Conservation (phyloP, 2,329 filamentous ascomycete genomes). For the Beauveria sp. region DNA sequence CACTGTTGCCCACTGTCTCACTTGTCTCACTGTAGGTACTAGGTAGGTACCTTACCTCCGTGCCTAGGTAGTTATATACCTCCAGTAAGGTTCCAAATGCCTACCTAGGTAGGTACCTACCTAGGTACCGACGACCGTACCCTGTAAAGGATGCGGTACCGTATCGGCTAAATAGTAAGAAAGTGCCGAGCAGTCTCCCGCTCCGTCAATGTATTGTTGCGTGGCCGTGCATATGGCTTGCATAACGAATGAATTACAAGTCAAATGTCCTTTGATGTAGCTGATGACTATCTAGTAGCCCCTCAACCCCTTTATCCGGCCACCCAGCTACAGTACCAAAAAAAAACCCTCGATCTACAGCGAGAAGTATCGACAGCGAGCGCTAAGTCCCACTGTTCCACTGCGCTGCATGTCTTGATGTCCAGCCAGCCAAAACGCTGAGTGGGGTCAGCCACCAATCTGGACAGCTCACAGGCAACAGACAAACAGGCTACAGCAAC, state of each 20-base stretch:
- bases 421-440: neutral
- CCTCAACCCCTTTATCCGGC: too few species aligned
- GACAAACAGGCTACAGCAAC: too few species aligned
- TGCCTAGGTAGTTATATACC: too few species aligned
- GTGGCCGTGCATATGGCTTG: neutral
- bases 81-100: neutral
- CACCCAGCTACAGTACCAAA: too few species aligned
- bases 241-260: neutral
- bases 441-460: neutral
- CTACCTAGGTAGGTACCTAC: too few species aligned
- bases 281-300: too few species aligned
- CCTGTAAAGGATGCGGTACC: neutral
- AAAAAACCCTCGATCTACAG: too few species aligned
- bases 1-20: neutral
- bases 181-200: neutral
- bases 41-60: too few species aligned
- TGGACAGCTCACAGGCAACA: constrained; percentile 4
- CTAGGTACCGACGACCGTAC: too few species aligned
- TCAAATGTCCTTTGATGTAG: neutral
- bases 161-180: neutral
- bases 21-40: neutral
- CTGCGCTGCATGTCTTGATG: neutral
- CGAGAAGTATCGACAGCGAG: neutral
- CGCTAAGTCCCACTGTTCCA: neutral
- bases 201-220: neutral